Evolutionary conservation across 495 filamentous ascomycete genomes (phyloP).

Genomic region (Lepidopterella palustris): DNA sequence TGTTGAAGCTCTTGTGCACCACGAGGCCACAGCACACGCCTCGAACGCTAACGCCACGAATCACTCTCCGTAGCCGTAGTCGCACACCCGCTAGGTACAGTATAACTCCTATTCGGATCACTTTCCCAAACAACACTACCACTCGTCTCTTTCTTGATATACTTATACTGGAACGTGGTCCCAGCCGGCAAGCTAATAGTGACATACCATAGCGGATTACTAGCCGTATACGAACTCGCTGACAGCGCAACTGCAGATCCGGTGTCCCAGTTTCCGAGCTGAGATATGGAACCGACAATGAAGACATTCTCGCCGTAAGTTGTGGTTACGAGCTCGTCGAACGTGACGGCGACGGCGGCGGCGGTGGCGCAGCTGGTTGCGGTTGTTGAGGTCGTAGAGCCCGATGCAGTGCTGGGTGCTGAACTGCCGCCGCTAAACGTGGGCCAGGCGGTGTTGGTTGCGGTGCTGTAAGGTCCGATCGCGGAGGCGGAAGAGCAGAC

Average conservation of each 20-base stretch:
- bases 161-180: conserved; percentile 58
- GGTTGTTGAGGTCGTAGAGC: conserved; percentile 35
- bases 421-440: conserved; percentile 32
- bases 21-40: no score
- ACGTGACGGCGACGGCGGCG: conserved; percentile 41
- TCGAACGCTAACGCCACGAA: conserved; percentile 3
- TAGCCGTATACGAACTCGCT: conserved; percentile 47
- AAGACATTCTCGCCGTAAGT: conserved; percentile 53
- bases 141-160: conserved; percentile 50
- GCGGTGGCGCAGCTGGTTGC: not conserved
- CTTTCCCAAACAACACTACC: conserved; percentile 55
- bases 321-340: conserved; percentile 51
- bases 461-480: conserved; percentile 34
- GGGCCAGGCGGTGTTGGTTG: conserved; percentile 49
- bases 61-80: conserved; percentile 38
- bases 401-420: conserved; percentile 30
- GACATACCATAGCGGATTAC: conserved; percentile 51
- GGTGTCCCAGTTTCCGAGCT: conserved; percentile 50
- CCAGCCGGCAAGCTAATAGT: conserved; percentile 48
- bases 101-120: conserved; percentile 53
- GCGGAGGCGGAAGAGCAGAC: conserved; percentile 53
- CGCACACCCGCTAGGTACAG: conserved; percentile 46
- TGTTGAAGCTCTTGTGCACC: no score
- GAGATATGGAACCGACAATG: conserved; percentile 48
- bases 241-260: conserved; percentile 40